Evolutionary conservation across 1,139 yeast genomes (phyloP).

Genomic region (Pneumocystis carinii): DNA sequence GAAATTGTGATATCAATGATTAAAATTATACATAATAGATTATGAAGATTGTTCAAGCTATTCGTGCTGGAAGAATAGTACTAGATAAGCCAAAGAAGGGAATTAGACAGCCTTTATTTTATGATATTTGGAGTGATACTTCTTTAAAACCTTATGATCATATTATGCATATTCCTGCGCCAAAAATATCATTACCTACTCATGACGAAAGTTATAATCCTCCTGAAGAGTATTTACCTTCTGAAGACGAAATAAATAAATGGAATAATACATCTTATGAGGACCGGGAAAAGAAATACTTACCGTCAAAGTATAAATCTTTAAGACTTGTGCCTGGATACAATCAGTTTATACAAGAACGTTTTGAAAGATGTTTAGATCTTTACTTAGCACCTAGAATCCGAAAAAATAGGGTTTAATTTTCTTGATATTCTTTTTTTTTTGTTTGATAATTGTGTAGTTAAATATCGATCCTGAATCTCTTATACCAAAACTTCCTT

Average conservation of each 20-base stretch:
- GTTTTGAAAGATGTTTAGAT: conserved; percentile 88
- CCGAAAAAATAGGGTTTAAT: conserved; percentile 42
- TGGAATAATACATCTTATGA: conserved; percentile 62
- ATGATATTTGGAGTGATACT: conserved; percentile 74
- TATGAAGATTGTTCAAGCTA: conserved; percentile 91
- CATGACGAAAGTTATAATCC: conserved; percentile 95
- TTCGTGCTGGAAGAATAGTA: conserved; percentile 85
- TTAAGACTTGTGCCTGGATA: conserved; percentile 92
- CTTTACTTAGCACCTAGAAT: conserved; percentile 92
- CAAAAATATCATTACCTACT: conserved; percentile 90
- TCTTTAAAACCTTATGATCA: conserved; percentile 38
- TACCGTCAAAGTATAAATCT: conserved; percentile 71
- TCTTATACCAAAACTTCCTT: conserved; percentile 86
- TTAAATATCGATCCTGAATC: conserved; percentile 92
- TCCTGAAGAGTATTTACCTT: conserved; percentile 80
- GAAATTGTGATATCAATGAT: neutral
- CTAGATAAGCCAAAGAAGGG: conserved; percentile 50
- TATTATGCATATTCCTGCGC: conserved; percentile 85
- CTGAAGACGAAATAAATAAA: conserved; percentile 57
- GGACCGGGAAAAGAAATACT: conserved; percentile 41
- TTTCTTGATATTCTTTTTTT: too few species aligned
- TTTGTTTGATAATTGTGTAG: conserved; percentile 25
- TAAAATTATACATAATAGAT: conserved; percentile 29
- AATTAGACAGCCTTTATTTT: conserved; percentile 28
- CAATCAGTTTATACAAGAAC: conserved; percentile 67